Evolutionary conservation across 805 yeast species (phyloP), one percentile per base, ranked within the genome.

Genomic region (Myxozyma sirexii): DNA sequence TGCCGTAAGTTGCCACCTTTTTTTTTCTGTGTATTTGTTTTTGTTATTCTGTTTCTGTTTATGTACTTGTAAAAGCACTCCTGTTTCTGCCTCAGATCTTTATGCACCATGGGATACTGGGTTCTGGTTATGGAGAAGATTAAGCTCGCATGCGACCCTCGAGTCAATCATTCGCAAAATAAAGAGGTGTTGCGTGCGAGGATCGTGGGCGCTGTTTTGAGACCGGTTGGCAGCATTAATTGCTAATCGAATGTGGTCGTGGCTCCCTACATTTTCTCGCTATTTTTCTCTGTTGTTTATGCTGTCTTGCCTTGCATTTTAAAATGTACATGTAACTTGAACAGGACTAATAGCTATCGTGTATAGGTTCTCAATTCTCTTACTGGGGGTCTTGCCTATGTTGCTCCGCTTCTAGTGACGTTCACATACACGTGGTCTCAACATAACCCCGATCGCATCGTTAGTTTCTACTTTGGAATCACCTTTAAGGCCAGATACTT

Each of bases 361-460:
- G 4, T 52, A 13, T 35, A 55, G 64, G 38, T 43, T 17, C 38
- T 59, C 29, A 67, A 60, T 45, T 37, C 45, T n/a, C 46, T 67
- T 29, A 27, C 63, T 13, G 67, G 65, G 12, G 69, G 68, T 15
- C 45, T 61, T 26, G 64, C 64, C 23, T 74, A 64, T 58, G 58
- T 71, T 29, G 51, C 69, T 7, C 71, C 73, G n/a, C 47, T 74
- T 23, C 47, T 64, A 19, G 59, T 66, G 54, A 78, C 78, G 1
- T 48, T 76, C 53, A 62, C 72, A 3, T 76, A 75, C 62, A 75
- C 78, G 1, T 68, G 75, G 72, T 72, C 75, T 13, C 78, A 77
- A 64, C 73, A 71, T 27, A 63, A 69, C 39, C 72, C 73, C 13
- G 65, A 68, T 24, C 66, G 65, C 17, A 65, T 57, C 39, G 74